phyloP scores from a whole-genome alignment of 1,284 basidiomycete genomes.

The Volvariella surrecta region DNA sequence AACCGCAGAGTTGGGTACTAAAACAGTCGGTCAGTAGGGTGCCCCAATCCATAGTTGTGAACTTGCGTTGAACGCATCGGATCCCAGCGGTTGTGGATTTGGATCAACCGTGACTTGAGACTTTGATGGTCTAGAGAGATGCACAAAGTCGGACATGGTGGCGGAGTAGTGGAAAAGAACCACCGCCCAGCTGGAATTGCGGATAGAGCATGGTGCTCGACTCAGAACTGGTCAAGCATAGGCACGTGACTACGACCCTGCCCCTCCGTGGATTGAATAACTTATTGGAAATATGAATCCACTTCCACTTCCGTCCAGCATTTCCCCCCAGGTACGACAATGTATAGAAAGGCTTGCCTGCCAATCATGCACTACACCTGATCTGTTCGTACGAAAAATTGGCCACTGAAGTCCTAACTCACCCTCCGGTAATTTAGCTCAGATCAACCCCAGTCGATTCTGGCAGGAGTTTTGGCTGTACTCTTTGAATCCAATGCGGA shows the following conservation, averaged over 20 bases:
- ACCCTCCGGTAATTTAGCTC: slow-evolving; percentile 39
- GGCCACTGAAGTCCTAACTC: slow-evolving; percentile 3
- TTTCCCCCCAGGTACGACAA: too few relatives aligned
- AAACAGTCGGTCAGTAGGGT: slow-evolving; percentile 1
- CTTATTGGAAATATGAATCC: too few relatives aligned
- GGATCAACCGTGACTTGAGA: slow-evolving; percentile 27
- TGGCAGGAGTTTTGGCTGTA: slow-evolving; percentile 72
- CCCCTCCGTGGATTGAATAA: too few relatives aligned
- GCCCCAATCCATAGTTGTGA: slow-evolving; percentile 3
- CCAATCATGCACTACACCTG: neutral
- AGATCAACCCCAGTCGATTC: slow-evolving; percentile 33
- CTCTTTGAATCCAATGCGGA: slow-evolving; percentile 61
- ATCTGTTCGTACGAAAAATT: slow-evolving; percentile 1
- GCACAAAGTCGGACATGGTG: slow-evolving; percentile 26
- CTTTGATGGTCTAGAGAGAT: slow-evolving; percentile 24
- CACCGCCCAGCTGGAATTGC: too few relatives aligned
- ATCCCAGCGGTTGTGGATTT: slow-evolving; percentile 23
- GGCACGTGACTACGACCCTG: too few relatives aligned
- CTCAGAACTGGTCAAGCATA: too few relatives aligned
- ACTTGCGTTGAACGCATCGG: slow-evolving; percentile 36
- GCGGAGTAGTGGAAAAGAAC: neutral
- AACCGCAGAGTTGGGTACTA: slow-evolving; percentile 36
- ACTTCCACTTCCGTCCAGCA: too few relatives aligned
- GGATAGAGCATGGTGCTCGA: too few relatives aligned
- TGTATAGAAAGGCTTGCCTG: too few relatives aligned